A percentile compares a stretch with the other conserved stretches of the same genome.
Conservation (phyloP, 306 rosid genomes). For the Quercus bicolor region DNA sequence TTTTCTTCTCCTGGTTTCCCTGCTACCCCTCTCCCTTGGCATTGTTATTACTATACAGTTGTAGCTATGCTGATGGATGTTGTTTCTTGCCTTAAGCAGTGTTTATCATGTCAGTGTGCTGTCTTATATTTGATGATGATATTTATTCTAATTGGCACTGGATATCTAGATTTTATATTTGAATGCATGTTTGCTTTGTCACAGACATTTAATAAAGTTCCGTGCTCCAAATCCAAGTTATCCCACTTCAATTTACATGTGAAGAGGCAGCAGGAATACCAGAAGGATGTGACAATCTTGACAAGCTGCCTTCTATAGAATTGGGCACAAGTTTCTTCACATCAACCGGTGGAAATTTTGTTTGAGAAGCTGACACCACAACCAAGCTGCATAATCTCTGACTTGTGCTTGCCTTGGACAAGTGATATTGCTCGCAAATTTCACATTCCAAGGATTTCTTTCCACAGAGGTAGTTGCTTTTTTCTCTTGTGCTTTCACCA, state of each 20-base stretch:
- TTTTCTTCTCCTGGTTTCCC: background rate
- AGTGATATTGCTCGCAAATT: constrained; percentile 38
- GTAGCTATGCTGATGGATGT: background rate
- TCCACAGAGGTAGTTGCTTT: constrained; percentile 47
- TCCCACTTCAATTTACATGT: constrained; percentile 24
- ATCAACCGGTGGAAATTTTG: constrained; percentile 27
- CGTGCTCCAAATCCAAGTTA: constrained; percentile 34
- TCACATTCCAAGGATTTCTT: constrained; percentile 57
- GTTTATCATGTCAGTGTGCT: background rate
- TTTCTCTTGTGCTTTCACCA: constrained; percentile 22
- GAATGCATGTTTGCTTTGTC: constrained; percentile 11
- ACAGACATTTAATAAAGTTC: constrained; percentile 92
- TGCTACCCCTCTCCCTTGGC: too few species aligned
- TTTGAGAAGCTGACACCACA: constrained; percentile 22
- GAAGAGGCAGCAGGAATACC: constrained; percentile 30
- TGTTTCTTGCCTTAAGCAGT: background rate
- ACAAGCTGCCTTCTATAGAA: constrained; percentile 28
- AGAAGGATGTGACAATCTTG: constrained; percentile 40
- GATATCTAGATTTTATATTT: background rate
- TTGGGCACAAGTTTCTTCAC: constrained; percentile 16
- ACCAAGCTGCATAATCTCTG: constrained; percentile 40
- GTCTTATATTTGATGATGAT: background rate
- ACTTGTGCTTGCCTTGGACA: constrained; percentile 41
- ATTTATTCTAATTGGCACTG: background rate
- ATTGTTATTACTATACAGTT: too few species aligned